These are phyloP conservation scores for Penicillium atrosanguineum DNA, from an alignment of 495 filamentous ascomycete species.

Conservation along the genomic window DNA sequence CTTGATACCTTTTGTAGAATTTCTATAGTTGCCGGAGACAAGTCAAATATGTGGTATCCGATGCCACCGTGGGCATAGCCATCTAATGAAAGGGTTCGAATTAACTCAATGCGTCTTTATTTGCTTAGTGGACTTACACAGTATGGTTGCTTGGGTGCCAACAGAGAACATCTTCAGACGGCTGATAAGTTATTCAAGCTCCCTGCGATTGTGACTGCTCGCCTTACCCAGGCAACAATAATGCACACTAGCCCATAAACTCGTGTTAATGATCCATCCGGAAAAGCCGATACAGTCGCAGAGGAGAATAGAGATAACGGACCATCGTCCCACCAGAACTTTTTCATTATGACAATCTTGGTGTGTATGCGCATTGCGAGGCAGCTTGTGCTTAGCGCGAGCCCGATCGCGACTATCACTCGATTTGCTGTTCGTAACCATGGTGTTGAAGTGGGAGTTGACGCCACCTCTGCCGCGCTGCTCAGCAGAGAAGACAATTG, in stretches of 20 bases:
- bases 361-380: conserved; percentile 1
- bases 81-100: not conserved
- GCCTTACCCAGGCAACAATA: not conserved
- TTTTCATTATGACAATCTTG: conserved; percentile 2
- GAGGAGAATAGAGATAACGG: not conserved
- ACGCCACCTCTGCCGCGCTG: no score
- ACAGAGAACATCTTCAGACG: not conserved
- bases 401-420: conserved; percentile 1
- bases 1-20: not conserved
- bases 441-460: not conserved
- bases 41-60: not conserved
- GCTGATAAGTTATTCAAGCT: not conserved
- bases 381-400: conserved; percentile 4
- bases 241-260: not conserved
- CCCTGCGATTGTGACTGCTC: not conserved
- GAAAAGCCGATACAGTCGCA: not conserved
- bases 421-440: conserved; percentile 4
- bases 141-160: not conserved
- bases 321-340: conserved; percentile 13
- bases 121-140: not conserved
- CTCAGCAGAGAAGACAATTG: no score
- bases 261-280: not conserved
- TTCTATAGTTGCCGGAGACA: not conserved
- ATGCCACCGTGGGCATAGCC: not conserved
- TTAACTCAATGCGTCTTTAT: not conserved